Base-by-base conservation (phyloP, 2,329 filamentous ascomycete genomes). In the Tolypocladium cylindrosporum region DNA sequence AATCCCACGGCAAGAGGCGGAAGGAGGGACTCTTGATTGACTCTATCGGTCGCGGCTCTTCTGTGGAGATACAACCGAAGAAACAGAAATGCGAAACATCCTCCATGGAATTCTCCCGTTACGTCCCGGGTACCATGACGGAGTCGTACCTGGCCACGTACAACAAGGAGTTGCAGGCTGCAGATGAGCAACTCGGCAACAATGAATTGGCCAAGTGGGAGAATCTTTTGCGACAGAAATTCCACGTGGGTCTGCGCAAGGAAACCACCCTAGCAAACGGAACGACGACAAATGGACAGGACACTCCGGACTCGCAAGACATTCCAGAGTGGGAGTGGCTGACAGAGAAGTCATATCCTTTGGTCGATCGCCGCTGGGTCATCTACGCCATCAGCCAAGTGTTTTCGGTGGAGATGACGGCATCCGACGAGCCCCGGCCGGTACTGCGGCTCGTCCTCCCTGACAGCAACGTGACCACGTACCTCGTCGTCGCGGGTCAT, bases 21-120 rank as follows among this genome's bases (percentile, higher is more conserved):
- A 80, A 80, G 43, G 79, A 83, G 55, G 86, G 87, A 10, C 75
- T 89, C 9, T 74, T 92, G 34, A 87, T 89, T 40, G 88, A 92
- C 67, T 88, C 88, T 0, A 83, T 92, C 57, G 87, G 88, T 1
- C 86, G 86, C 60, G 88, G 87, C 3, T 74, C 76, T 1, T 70
- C 72, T 13, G 65, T 73, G 4, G 74, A 75, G 62, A 63, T 73
- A 43, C 62, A 69, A 21, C 56, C 67, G 7, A 74, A 75, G 61
- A 72, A 67, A 53, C 59, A 57, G 5, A 70, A 69, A 60, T 64
- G 64, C 39, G 70, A 71, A 5, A 66, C 67, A 8, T 54, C 64
- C 5, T 72, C 68, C 5, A 55, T 60, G 5, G 70, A 70, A 55
- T 74, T 75, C 54, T 70, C 73, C 0, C 63, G 63, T 36, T 67